phyloP scores from a whole-genome alignment of 176 grass and related monocot genomes.

The maize (Zea mays) region Zm-B73-REFERENCE-NAM-5.0 NC_050102.1:20173501-20174000 shows the following conservation, averaged over 20 bases:
- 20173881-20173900: conserved; percentile 53
- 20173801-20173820: conserved; percentile 59
- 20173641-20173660: conserved; percentile 51
- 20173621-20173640: conserved; percentile 38
- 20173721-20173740: conserved; percentile 66
- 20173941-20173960: conserved; percentile 50
- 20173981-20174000: conserved; percentile 68
- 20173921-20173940: conserved; percentile 46
- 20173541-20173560: conserved; percentile 66
- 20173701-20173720: conserved; percentile 58
- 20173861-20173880: conserved; percentile 57
- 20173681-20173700: conserved; percentile 34
- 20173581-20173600: conserved; percentile 44
- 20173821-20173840: conserved; percentile 60
- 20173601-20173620: conserved; percentile 44
- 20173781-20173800: conserved; percentile 58
- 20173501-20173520: conserved; percentile 48
- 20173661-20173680: conserved; percentile 28
- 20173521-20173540: conserved; percentile 63
- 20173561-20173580: conserved; percentile 73
- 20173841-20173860: conserved; percentile 47
- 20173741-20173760: conserved; percentile 59
- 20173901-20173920: conserved; percentile 74
- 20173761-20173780: conserved; percentile 43
- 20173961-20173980: conserved; percentile 70